phyloP scores from a whole-genome alignment of 1,139 yeast genomes.

The Pneumocystis canis region DNA sequence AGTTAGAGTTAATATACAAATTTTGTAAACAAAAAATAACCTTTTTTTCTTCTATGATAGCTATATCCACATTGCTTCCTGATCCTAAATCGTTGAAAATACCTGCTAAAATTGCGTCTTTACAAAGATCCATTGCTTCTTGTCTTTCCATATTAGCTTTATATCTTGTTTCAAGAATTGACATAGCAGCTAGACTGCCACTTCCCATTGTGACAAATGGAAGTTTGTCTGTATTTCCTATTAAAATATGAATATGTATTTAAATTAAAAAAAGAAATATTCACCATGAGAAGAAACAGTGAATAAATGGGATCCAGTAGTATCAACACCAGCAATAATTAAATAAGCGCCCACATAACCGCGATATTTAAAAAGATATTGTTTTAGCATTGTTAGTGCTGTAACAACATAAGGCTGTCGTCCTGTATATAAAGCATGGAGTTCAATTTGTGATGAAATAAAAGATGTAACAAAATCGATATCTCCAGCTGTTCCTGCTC shows the following conservation, averaged over 20 bases:
- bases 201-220: conserved; percentile 89
- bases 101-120: conserved; percentile 93
- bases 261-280: conserved; percentile 31
- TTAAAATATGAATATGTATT: conserved; percentile 35
- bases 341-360: conserved; percentile 94
- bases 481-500: conserved; percentile 99
- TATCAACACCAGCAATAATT: conserved; percentile 93
- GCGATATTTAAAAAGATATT: conserved; percentile 88
- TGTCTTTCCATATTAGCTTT: conserved; percentile 61
- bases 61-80: conserved; percentile 91
- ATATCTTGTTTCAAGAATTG: conserved; percentile 84
- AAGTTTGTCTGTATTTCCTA: conserved; percentile 24
- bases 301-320: conserved; percentile 78
- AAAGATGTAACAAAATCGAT: conserved; percentile 87
- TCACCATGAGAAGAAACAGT: conserved; percentile 89
- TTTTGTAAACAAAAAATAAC: not conserved
- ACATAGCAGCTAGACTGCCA: conserved; percentile 98
- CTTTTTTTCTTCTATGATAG: conserved; percentile 81
- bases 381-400: conserved; percentile 83
- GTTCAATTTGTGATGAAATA: conserved; percentile 76
- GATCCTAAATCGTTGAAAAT: conserved; percentile 98
- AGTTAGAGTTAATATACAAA: conserved; percentile 1
- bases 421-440: conserved; percentile 68
- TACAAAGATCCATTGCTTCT: conserved; percentile 76
- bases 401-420: conserved; percentile 89